Percentiles rank a stretch among this genome's conserved stretches.
phyloP scores from a whole-genome alignment of 345 rosid genomes.

The Schrenkiella parvula region DNA sequence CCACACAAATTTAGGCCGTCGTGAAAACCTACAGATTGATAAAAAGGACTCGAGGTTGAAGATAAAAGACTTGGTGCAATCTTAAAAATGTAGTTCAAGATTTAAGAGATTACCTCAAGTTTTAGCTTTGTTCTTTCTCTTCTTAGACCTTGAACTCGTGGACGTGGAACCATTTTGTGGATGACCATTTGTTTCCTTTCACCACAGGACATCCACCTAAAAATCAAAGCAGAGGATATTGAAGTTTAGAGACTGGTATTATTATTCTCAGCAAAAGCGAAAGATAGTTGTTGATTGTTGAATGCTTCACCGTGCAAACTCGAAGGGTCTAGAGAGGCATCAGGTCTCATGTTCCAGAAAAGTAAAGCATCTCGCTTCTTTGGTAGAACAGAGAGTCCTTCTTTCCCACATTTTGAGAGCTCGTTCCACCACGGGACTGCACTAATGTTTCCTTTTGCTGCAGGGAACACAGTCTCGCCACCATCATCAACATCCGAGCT shows the following conservation, averaged over 20 bases:
- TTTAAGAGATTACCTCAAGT: conserved; percentile 17
- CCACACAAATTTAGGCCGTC: conserved; percentile 1
- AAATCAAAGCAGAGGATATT: not conserved
- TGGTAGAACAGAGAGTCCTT: conserved; percentile 86
- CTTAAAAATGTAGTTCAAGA: not conserved
- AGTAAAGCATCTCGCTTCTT: conserved; percentile 95
- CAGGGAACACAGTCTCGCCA: conserved; percentile 95
- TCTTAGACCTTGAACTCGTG: conserved; percentile 60
- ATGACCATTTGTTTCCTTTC: conserved; percentile 95
- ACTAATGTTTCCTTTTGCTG: conserved; percentile 81
- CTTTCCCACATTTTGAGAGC: conserved; percentile 81
- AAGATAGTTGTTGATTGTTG: not conserved
- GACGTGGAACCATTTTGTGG: conserved; percentile 93
- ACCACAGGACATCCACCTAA: conserved; percentile 96
- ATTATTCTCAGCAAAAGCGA: not conserved
- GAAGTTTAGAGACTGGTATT: not conserved
- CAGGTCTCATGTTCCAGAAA: conserved; percentile 99
- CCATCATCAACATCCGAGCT: conserved; percentile 99
- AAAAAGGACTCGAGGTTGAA: not conserved
- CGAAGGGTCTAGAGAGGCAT: conserved; percentile 72
- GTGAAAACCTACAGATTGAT: conserved; percentile 4
- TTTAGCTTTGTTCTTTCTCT: not conserved
- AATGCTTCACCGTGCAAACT: conserved; percentile 79
- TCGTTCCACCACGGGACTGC: conserved; percentile 91
- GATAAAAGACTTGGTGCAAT: not conserved